phyloP scores from a whole-genome alignment of 129 eudicot species.

The Glebionis coronaria region DNA sequence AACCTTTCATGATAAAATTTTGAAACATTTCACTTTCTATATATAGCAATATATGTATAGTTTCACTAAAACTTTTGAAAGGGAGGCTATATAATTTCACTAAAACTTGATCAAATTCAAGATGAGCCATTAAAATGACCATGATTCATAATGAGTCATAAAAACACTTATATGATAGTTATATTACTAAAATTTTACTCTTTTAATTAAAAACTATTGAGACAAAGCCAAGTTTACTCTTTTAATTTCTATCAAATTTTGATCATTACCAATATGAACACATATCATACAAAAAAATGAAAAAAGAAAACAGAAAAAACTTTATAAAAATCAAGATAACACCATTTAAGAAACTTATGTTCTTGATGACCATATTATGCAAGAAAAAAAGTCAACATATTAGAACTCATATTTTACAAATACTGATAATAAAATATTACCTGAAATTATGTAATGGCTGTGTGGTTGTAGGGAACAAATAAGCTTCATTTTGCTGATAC shows the following conservation, averaged over 20 bases:
- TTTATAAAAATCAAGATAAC: conserved; percentile 7
- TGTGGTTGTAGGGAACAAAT: conserved; percentile 64
- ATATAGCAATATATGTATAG: too few species aligned
- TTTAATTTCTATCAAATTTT: too few species aligned
- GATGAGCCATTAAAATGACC: neutral
- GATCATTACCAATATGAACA: neutral
- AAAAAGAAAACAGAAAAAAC: conserved; percentile 1
- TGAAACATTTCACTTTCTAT: too few species aligned
- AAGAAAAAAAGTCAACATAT: conserved; percentile 32
- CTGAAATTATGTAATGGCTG: conserved; percentile 58
- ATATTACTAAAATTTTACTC: neutral
- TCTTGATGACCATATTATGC: conserved; percentile 10
- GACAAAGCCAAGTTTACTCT: too few species aligned
- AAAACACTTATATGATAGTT: neutral
- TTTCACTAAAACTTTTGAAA: too few species aligned
- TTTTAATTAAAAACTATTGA: too few species aligned
- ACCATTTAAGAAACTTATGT: neutral
- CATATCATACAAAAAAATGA: neutral
- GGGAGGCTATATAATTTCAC: too few species aligned
- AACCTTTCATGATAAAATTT: too few species aligned
- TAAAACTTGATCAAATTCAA: neutral
- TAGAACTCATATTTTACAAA: neutral
- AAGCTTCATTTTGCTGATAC: conserved; percentile 40
- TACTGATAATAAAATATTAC: conserved; percentile 24
- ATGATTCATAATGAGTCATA: neutral